phyloP scores from a whole-genome alignment of 352 stramenopile genomes.

The Pythium periplocum region DNA sequence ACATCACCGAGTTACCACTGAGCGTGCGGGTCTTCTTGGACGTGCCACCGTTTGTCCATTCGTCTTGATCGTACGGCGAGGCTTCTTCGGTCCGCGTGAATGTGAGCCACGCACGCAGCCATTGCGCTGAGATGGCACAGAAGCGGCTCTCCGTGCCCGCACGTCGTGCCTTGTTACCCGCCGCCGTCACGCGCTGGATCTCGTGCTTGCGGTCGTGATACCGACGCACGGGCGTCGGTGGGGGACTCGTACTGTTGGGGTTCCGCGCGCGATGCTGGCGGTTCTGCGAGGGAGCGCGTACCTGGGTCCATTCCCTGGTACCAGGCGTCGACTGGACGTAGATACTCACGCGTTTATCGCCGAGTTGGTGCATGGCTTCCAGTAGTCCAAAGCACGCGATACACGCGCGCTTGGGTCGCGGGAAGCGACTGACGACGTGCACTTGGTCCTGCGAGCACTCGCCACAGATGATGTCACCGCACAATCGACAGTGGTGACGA shows the following conservation, averaged over 20 bases:
- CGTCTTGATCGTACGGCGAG: constrained; percentile 15
- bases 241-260: constrained; percentile 1
- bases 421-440: constrained; percentile 43
- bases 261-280: constrained; percentile 2
- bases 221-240: constrained; percentile 21
- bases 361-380: constrained; percentile 41
- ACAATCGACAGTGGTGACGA: constrained; percentile 77
- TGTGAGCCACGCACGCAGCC: constrained; percentile 57
- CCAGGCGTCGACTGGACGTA: constrained; percentile 12
- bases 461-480: constrained; percentile 71
- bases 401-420: constrained; percentile 47
- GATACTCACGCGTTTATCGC: constrained; percentile 40
- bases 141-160: constrained; percentile 41
- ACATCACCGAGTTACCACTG: constrained; percentile 6
- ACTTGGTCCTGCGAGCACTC: constrained; percentile 65
- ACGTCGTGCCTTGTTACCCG: constrained; percentile 52
- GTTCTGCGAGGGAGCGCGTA: constrained; percentile 6
- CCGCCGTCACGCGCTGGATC: constrained; percentile 64
- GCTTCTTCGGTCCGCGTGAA: constrained; percentile 37
- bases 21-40: constrained; percentile 9
- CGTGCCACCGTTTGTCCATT: not conserved
- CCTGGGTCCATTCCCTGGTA: constrained; percentile 19
- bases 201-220: constrained; percentile 57
- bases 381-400: constrained; percentile 56
- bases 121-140: constrained; percentile 54